Conservation (phyloP, 306 rosid species). For the Lotus japonicus region DNA sequence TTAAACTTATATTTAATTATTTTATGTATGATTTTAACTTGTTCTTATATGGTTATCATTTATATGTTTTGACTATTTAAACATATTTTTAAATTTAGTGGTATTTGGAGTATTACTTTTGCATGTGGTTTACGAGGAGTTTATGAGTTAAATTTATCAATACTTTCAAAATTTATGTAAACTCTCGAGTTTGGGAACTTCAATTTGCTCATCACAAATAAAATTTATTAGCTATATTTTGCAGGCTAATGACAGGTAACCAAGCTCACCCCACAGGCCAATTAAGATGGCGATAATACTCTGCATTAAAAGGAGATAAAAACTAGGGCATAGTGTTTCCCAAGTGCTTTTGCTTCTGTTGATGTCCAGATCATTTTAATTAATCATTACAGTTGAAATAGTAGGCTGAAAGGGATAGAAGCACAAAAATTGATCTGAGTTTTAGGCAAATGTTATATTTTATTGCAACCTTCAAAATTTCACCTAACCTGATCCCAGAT, state of each 20-base stretch:
- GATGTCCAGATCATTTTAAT: constrained; percentile 2
- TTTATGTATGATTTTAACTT: too few relatives aligned
- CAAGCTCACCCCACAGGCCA: constrained; percentile 11
- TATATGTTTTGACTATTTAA: too few relatives aligned
- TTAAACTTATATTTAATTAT: too few relatives aligned
- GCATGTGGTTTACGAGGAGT: too few relatives aligned
- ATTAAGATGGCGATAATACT: constrained; percentile 16
- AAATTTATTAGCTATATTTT: too few relatives aligned
- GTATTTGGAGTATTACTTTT: too few relatives aligned
- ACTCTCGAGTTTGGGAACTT: too few relatives aligned
- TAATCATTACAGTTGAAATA: constrained; percentile 16
- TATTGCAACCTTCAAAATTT: constrained; percentile 13
- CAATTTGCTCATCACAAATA: too few relatives aligned
- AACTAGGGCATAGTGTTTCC: background rate
- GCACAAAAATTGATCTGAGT: constrained; percentile 8
- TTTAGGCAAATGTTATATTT: constrained; percentile 20
- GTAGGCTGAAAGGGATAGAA: constrained; percentile 32
- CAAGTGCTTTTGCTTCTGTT: constrained; percentile 10
- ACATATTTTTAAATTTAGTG: too few relatives aligned
- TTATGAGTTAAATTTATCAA: too few relatives aligned
- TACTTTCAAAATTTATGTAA: too few relatives aligned
- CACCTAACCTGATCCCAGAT: constrained; percentile 25
- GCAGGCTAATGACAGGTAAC: background rate
- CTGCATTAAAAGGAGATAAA: background rate
- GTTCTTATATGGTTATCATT: too few relatives aligned